phyloP scores from a whole-genome alignment of 768 basidiomycete genomes.

The Hortiboletus campestris region DNA sequence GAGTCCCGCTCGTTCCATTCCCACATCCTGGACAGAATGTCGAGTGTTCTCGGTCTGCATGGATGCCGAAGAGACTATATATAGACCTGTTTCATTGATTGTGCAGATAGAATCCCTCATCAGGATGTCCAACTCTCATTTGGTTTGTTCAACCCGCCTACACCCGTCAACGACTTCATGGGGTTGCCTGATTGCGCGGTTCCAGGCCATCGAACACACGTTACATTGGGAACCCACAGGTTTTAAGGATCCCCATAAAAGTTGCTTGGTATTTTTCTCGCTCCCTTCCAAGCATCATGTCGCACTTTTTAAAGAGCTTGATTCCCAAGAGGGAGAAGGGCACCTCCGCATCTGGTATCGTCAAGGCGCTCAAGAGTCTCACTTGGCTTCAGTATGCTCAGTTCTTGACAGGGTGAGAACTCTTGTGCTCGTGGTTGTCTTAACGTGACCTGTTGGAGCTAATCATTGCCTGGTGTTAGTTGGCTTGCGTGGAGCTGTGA shows the following conservation, averaged over 20 bases:
- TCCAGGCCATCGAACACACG: neutral
- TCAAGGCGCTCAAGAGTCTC: slow-evolving; percentile 43
- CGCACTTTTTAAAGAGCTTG: slow-evolving; percentile 44
- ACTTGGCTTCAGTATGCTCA: slow-evolving; percentile 58
- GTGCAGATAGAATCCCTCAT: neutral
- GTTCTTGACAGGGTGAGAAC: slow-evolving; percentile 51
- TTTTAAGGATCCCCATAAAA: slow-evolving; percentile 17
- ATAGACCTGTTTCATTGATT: neutral
- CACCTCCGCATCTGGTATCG: slow-evolving; percentile 35
- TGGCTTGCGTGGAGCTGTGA: slow-evolving; percentile 91
- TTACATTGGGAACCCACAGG: neutral
- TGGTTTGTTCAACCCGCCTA: neutral
- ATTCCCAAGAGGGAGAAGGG: slow-evolving; percentile 48
- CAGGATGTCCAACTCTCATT: neutral
- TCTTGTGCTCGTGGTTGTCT: neutral
- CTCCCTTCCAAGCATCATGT: slow-evolving; percentile 8
- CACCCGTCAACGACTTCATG: neutral
- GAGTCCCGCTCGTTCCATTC: slow-evolving; percentile 1
- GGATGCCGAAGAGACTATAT: neutral
- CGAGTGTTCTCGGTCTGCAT: neutral
- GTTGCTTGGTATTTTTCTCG: neutral
- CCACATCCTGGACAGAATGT: neutral
- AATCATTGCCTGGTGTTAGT: slow-evolving; percentile 30
- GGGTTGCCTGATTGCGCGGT: neutral
- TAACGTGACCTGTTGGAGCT: neutral